Conservation (phyloP, 2,329 filamentous ascomycete genomes). For the Fusarium napiforme region DNA sequence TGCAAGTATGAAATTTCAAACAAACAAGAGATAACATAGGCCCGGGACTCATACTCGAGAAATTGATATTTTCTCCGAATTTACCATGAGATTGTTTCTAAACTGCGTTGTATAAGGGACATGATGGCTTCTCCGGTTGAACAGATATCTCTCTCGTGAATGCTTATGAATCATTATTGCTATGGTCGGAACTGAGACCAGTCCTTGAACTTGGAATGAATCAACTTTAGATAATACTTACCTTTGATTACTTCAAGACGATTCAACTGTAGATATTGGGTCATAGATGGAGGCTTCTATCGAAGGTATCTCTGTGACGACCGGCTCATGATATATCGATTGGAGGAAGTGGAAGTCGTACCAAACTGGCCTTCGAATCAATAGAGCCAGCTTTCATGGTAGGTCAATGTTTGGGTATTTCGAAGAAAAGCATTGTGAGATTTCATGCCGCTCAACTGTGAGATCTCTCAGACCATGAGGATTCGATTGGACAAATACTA, state of each 20-base stretch:
- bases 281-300: not conserved
- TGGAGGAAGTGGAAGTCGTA: not conserved
- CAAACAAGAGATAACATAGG: not conserved
- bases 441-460: too few relatives aligned
- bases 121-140: too few relatives aligned
- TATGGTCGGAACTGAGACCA: too few relatives aligned
- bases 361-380: not conserved
- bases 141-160: too few relatives aligned
- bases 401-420: not conserved
- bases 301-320: too few relatives aligned
- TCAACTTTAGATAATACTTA: not conserved
- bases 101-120: too few relatives aligned
- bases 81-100: too few relatives aligned
- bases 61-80: not conserved
- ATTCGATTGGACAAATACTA: not conserved
- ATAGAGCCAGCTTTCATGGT: not conserved
- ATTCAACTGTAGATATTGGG: not conserved
- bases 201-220: not conserved
- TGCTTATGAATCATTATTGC: too few relatives aligned
- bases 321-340: not conserved
- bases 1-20: not conserved
- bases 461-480: not conserved
- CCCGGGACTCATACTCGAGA: too few relatives aligned
- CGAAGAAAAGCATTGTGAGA: not conserved
- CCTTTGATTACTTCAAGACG: fast-evolving